Conservation (phyloP, 139 green algal species). For the Ettlia oleoabundans region DNA sequence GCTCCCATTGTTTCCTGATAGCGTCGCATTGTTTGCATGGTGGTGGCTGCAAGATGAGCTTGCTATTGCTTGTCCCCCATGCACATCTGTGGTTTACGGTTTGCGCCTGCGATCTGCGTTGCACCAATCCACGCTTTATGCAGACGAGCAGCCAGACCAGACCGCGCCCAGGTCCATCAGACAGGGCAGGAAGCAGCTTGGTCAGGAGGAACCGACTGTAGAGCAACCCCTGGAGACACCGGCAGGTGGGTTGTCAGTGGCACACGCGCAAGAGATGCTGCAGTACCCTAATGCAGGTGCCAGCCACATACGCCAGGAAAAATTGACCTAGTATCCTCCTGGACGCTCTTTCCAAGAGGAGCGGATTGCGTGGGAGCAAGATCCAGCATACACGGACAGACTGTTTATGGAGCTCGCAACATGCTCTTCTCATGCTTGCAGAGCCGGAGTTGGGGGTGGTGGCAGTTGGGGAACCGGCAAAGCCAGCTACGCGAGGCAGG, state of each 20-base stretch:
- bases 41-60: no score
- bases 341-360: no score
- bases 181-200: conserved; percentile 6
- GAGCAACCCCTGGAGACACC: background rate
- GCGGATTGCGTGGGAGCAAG: background rate
- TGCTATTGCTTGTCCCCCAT: no score
- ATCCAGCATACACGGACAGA: background rate
- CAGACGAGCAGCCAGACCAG: background rate
- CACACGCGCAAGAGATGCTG: no score
- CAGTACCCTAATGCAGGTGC: no score
- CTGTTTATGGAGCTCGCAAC: no score
- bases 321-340: no score
- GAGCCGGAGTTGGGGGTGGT: background rate
- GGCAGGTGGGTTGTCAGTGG: no score
- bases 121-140: background rate
- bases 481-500: background rate
- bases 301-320: no score
- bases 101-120: background rate
- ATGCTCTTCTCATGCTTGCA: no score
- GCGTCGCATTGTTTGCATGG: no score
- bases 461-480: background rate
- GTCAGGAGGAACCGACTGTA: background rate
- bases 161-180: background rate
- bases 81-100: background rate
- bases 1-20: no score